These are phyloP conservation scores for Cucurbita pepo DNA, from an alignment of 306 rosid species.

Conservation along the genomic window DNA sequence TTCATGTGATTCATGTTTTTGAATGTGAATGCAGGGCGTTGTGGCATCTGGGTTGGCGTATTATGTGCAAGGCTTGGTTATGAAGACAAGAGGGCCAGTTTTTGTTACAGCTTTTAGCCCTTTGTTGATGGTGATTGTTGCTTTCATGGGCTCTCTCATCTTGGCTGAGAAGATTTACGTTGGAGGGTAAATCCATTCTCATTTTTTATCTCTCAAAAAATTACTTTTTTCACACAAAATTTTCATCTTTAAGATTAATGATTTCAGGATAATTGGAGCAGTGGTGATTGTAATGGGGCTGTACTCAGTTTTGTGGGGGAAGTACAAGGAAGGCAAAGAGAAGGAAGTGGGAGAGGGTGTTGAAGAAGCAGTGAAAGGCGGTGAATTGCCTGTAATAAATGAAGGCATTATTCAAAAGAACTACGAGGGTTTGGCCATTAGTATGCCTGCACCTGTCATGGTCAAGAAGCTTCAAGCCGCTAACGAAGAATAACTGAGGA, in stretches of 20 bases:
- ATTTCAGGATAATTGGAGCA: conserved; percentile 8
- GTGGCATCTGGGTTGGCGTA: conserved; percentile 56
- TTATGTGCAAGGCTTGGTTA: conserved; percentile 73
- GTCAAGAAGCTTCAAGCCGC: background rate
- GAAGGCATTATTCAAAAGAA: conserved; percentile 2
- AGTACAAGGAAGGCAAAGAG: conserved; percentile 1
- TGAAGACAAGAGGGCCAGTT: conserved; percentile 71
- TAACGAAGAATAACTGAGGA: background rate
- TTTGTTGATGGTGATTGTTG: conserved; percentile 74
- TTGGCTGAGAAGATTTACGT: conserved; percentile 58
- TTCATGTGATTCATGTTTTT: background rate
- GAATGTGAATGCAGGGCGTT: conserved; percentile 38
- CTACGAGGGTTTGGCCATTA: background rate
- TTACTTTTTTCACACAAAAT: no score
- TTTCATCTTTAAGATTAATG: no score
- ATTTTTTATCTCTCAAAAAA: background rate
- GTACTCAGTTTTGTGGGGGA: conserved; percentile 8
- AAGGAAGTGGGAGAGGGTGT: background rate
- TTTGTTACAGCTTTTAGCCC: conserved; percentile 92
- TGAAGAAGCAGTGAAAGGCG: background rate
- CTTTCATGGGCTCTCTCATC: conserved; percentile 64
- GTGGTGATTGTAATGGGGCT: conserved; percentile 1
- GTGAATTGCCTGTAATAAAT: background rate
- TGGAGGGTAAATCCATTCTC: conserved; percentile 42
- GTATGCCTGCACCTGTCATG: background rate